phyloP scores from a whole-genome alignment of 2,329 filamentous ascomycete genomes.

The Clonostachys byssicola region DNA sequence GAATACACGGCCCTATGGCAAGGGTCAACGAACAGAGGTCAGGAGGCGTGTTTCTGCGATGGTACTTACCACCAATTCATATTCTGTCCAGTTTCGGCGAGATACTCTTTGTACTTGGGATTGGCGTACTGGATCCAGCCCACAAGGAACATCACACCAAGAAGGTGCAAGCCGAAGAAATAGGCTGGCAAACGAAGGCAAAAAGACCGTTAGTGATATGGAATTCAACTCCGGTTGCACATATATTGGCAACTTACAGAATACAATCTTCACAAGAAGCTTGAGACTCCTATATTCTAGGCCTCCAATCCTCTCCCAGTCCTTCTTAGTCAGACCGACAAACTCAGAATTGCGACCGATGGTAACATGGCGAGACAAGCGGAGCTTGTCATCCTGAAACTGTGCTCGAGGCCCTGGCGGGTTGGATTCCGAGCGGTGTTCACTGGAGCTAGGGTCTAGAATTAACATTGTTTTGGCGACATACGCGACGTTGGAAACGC shows the following conservation, averaged over 20 bases:
- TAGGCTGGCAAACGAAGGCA: constrained; percentile 72
- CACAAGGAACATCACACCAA: constrained; percentile 68
- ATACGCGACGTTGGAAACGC: background rate
- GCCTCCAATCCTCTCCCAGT: constrained; percentile 90
- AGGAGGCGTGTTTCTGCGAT: constrained; percentile 44
- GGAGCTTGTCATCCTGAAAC: constrained; percentile 63
- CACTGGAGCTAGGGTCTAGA: background rate
- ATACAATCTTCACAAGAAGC: constrained; percentile 59
- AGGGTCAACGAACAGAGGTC: background rate
- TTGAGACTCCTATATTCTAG: constrained; percentile 95
- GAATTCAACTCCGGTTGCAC: background rate
- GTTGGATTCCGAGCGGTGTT: no score
- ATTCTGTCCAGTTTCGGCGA: constrained; percentile 60
- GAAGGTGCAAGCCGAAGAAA: constrained; percentile 76
- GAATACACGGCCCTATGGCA: constrained; percentile 38
- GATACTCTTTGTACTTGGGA: constrained; percentile 47
- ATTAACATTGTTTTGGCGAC: background rate
- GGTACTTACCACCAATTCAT: constrained; percentile 59
- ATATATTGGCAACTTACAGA: constrained; percentile 17
- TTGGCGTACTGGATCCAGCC: constrained; percentile 69
- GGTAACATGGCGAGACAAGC: constrained; percentile 91
- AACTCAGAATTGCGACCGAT: constrained; percentile 92
- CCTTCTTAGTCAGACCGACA: constrained; percentile 79
- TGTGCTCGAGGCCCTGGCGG: constrained; percentile 30
- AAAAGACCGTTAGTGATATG: background rate